A percentile compares a stretch with the other conserved stretches of the same genome.
phyloP scores from a whole-genome alignment of 257 asterid genomes.

The Scutellaria minor region DNA sequence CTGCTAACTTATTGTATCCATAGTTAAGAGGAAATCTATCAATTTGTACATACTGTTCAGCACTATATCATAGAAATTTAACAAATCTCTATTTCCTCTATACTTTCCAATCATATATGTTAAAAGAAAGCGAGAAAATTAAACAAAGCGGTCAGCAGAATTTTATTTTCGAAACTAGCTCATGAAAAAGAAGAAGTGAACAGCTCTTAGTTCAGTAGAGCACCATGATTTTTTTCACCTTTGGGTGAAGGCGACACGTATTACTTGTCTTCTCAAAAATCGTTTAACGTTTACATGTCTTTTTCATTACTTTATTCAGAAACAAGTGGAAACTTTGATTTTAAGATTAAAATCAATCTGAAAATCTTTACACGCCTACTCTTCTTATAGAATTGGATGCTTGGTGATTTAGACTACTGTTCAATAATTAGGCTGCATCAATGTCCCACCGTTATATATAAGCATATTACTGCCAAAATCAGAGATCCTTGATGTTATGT shows the following conservation, averaged over 20 bases:
- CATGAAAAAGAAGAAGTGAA: not conserved
- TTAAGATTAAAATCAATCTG: not conserved
- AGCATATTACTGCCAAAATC: not conserved
- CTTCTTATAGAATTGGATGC: constrained; percentile 19
- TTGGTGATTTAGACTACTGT: constrained; percentile 12
- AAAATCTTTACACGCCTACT: not conserved
- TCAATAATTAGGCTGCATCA: not conserved
- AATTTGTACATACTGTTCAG: constrained; percentile 1
- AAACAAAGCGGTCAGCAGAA: not conserved
- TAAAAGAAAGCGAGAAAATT: not conserved
- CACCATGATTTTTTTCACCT: constrained; percentile 14
- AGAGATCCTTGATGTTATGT: not conserved
- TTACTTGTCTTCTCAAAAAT: constrained; percentile 6
- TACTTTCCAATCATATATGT: not conserved
- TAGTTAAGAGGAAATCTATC: not conserved
- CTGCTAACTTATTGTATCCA: not conserved
- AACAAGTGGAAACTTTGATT: not conserved
- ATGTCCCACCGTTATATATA: not conserved
- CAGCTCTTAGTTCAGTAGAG: not conserved
- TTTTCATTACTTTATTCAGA: constrained; percentile 9
- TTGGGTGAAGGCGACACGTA: constrained; percentile 14
- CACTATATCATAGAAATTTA: constrained; percentile 1
- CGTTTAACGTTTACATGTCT: not conserved
- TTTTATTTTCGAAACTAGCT: not conserved
- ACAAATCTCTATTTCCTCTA: not conserved